Evolutionary conservation across 495 filamentous ascomycete genomes (phyloP).

Genomic region (Astrocystis sublimbata): DNA sequence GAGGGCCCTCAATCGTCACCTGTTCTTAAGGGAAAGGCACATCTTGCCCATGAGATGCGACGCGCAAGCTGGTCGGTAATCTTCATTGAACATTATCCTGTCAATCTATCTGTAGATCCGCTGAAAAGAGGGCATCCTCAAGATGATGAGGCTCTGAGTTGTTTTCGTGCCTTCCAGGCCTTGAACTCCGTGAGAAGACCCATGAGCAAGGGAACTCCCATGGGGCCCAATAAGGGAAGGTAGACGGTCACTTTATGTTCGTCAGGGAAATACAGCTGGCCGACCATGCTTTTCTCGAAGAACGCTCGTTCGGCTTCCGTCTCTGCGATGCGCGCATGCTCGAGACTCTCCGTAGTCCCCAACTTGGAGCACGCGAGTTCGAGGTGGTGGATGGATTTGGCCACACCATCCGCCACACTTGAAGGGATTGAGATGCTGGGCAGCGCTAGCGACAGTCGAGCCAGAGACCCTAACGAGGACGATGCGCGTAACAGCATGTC

Average conservation of each 20-base stretch:
- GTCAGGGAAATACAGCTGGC: conserved; percentile 95
- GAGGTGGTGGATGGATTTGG: conserved; percentile 74
- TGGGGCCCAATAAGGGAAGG: conserved; percentile 83
- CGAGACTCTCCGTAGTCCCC: conserved; percentile 59
- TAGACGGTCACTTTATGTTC: conserved; percentile 99
- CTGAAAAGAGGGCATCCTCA: conserved; percentile 8
- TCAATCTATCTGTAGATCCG: not conserved
- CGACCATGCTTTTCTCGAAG: conserved; percentile 99
- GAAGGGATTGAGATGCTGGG: conserved; percentile 88
- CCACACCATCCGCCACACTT: conserved; percentile 81
- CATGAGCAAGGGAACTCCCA: conserved; percentile 88
- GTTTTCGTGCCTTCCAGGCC: conserved; percentile 49
- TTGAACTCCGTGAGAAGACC: conserved; percentile 78
- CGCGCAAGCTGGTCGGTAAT: too few relatives aligned
- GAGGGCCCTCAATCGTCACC: too few relatives aligned
- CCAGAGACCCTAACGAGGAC: conserved; percentile 89
- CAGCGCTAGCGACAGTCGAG: conserved; percentile 79
- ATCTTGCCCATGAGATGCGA: too few relatives aligned
- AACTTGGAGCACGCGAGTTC: conserved; percentile 74
- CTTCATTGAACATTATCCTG: too few relatives aligned
- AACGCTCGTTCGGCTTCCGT: conserved; percentile 90
- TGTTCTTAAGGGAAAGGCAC: too few relatives aligned
- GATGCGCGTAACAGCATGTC: conserved; percentile 86
- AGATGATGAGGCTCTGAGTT: conserved; percentile 33
- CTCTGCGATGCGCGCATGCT: conserved; percentile 81